A percentile compares a stretch with the other conserved stretches of the same genome.
These are phyloP conservation scores for Umbelopsis isabellina DNA, from an alignment of 192 early-diverging fungal genomes.

Conservation along the genomic window DNA sequence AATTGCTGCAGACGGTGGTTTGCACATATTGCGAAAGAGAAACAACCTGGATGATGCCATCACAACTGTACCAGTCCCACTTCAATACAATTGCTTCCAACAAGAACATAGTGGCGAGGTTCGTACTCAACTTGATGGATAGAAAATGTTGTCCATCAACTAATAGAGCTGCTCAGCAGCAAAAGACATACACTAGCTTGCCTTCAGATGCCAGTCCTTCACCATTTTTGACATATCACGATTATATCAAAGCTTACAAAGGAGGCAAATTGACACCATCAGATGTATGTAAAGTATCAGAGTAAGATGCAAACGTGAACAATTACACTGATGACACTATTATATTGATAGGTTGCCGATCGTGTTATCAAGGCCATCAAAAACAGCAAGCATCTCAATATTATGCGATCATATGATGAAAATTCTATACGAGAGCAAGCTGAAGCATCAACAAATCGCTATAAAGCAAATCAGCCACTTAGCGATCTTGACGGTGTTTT, in stretches of 20 bases:
- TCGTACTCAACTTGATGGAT: not conserved
- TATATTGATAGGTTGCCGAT: slow-evolving; percentile 37
- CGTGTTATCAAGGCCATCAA: slow-evolving; percentile 31
- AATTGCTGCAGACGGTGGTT: slow-evolving; percentile 35
- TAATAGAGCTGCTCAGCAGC: slow-evolving; percentile 10
- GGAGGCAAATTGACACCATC: slow-evolving; percentile 35
- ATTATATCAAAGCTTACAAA: slow-evolving; percentile 50
- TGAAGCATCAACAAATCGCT: slow-evolving; percentile 55
- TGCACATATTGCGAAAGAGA: slow-evolving; percentile 34
- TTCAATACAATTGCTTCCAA: slow-evolving; percentile 27
- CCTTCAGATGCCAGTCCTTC: slow-evolving; percentile 20
- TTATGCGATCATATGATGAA: slow-evolving; percentile 27
- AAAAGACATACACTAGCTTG: slow-evolving; percentile 20
- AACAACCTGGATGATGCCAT: slow-evolving; percentile 34
- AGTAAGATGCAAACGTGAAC: not conserved
- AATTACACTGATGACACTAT: not conserved
- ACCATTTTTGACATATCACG: slow-evolving; percentile 42
- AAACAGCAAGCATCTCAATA: slow-evolving; percentile 24
- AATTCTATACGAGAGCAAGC: slow-evolving; percentile 57
- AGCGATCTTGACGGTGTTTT: slow-evolving; percentile 76
- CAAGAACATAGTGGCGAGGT: not conserved
- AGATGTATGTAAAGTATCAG: slow-evolving; percentile 24
- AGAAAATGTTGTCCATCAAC: not conserved
- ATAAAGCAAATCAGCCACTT: slow-evolving; percentile 47
- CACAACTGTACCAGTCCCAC: slow-evolving; percentile 41